phyloP scores from a whole-genome alignment of 2,329 filamentous ascomycete genomes.

The Orbilia quercus region DNA sequence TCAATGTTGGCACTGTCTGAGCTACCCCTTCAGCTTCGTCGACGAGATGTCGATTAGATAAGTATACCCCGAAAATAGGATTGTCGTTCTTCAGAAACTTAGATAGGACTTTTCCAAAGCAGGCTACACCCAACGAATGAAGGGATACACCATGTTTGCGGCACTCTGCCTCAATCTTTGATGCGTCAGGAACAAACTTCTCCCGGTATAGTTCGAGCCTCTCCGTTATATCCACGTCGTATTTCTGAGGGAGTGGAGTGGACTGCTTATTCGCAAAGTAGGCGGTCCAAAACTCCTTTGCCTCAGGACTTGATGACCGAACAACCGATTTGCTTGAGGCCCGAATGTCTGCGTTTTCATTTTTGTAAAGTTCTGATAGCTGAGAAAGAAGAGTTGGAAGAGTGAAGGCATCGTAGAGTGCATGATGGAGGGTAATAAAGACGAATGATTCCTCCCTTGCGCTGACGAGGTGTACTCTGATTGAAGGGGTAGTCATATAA shows the following conservation, averaged over 20 bases:
- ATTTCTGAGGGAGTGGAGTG: slow-evolving; percentile 43
- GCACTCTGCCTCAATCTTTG: slow-evolving; percentile 64
- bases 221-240: slow-evolving; percentile 41
- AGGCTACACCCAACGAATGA: slow-evolving; percentile 80
- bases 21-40: slow-evolving; percentile 60
- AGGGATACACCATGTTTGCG: slow-evolving; percentile 71
- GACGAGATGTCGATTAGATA: slow-evolving; percentile 74
- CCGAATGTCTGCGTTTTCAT: slow-evolving; percentile 7
- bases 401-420: slow-evolving; percentile 87
- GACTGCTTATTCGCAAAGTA: slow-evolving; percentile 46
- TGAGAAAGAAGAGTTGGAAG: slow-evolving; percentile 73
- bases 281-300: slow-evolving; percentile 37
- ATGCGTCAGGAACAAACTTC: slow-evolving; percentile 64
- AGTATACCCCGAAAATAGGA: slow-evolving; percentile 80
- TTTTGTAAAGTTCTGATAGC: slow-evolving; percentile 65
- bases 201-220: slow-evolving; percentile 66
- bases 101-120: slow-evolving; percentile 68
- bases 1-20: slow-evolving; percentile 75
- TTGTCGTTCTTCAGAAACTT: slow-evolving; percentile 60
- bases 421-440: slow-evolving; percentile 79
- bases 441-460: slow-evolving; percentile 51
- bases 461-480: slow-evolving; percentile 40
- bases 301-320: slow-evolving; percentile 22
- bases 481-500: slow-evolving; percentile 44
- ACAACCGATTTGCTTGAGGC: neutral